Evolutionary conservation across 2,329 filamentous ascomycete species (phyloP), one percentile per base, ranked within the genome.

Genomic region (Fusarium pseudoanthophilum): DNA sequence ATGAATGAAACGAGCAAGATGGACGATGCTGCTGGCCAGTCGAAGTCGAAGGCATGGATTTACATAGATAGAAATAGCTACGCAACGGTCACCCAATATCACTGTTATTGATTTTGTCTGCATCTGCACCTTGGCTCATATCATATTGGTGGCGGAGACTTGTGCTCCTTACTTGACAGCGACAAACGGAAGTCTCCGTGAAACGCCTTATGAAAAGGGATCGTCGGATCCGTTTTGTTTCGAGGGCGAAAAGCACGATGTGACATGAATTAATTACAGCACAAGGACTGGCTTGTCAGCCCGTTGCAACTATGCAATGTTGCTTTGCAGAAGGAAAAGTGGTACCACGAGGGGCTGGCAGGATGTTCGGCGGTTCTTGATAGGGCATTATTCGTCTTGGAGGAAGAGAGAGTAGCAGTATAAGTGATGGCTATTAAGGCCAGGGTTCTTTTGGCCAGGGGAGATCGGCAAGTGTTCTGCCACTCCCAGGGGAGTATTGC

Each of bases 1-100:
- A 76, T 78, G 75, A 77, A 68, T 78, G 75, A 72, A 75, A 78
- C 67, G 75, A 78, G 75, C 75, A 73, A 77, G 74, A 77, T 75
- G 75, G 75, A 77, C 64, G 60, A 76, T 74, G 63, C 76, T 78
- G 76, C 76, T 78, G 76, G 76, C 57, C 76, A 78, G 76, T 78
- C 55, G 68, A 69, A 77, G 66, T 73, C 68, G 64, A 69, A 72
- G 58, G 65, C 69, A 75, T 59, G 67, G 65, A 67, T 67, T 73
- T 69, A 72, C 61, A 75, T 77, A 78, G 75, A 77, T 78, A 78
- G 75, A 74, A 71, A 69, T 73, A 30, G 70, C 67, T 69, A 66
- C 42, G 42, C 63, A 28, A 77, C 65, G 74, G 74, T 71, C 67
- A 77, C 71, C 65, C 74, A 76, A 69, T 69, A 75, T 64, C 60